A percentile compares a stretch with the other conserved stretches of the same genome.
Conservation (phyloP, 2,329 filamentous ascomycete genomes). For the Cladosporium halotolerans region DNA sequence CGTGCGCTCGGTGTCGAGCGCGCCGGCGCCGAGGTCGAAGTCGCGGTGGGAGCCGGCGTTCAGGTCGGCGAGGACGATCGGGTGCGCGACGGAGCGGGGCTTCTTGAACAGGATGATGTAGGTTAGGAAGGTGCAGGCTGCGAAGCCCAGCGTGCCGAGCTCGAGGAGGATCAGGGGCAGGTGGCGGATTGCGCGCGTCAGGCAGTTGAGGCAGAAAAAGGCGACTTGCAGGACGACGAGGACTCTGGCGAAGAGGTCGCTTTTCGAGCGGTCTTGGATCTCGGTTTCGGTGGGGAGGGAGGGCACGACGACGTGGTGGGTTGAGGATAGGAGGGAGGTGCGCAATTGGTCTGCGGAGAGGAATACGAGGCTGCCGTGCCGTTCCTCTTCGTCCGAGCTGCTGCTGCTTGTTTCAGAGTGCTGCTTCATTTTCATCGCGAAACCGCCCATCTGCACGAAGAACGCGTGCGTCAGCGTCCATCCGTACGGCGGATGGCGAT, state of each 20-base stretch:
- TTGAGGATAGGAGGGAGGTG: not conserved
- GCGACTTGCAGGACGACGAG: conserved; percentile 5
- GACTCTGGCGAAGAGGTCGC: conserved; percentile 30
- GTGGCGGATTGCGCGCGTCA: not conserved
- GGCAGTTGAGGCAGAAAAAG: conserved; percentile 11
- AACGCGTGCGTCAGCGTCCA: conserved; percentile 29
- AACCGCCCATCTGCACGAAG: conserved; percentile 29
- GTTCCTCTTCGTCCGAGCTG: not conserved
- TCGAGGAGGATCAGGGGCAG: conserved; percentile 12
- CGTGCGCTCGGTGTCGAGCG: not conserved
- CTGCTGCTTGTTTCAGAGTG: no score
- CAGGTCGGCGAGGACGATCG: not conserved
- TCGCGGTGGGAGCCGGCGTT: not conserved
- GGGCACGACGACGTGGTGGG: not conserved
- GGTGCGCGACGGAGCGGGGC: not conserved
- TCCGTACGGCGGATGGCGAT: not conserved
- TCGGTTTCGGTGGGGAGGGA: conserved; percentile 13
- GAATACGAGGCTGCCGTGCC: not conserved
- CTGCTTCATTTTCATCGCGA: conserved; percentile 6
- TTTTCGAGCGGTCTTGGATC: conserved; percentile 36
- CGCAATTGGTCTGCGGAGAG: not conserved
- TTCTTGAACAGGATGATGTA: conserved; percentile 9
- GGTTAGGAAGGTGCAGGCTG: conserved; percentile 9
- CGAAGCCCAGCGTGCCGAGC: conserved; percentile 10
- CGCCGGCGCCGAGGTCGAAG: not conserved